Evolutionary conservation across 495 filamentous ascomycete genomes (phyloP), one percentile per base, ranked within the genome.

Genomic region (Penicillium coffeae): DNA sequence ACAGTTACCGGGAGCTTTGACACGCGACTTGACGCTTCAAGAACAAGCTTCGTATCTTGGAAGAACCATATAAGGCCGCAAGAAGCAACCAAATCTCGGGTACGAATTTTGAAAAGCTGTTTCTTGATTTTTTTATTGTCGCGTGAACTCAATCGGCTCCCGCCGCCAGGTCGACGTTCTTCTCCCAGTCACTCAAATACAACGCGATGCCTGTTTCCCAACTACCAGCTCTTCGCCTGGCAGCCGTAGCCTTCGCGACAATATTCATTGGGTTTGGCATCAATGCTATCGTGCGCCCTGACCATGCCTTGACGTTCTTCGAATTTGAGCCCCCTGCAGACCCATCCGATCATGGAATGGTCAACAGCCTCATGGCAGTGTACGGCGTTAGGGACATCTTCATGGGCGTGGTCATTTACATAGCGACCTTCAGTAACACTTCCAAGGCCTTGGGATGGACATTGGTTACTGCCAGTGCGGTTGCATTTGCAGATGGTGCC

Each of bases 381-480:
- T 80, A 80, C 56, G 77, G 76, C 6, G 66, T 65, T 3, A 64
- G 76, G 2, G 75, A 82, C 50, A 63, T 80, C 34, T 81, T 78
- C 66, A 77, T 79, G 70, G 76, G 75, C 0, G 15, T 74, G 2
- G 70, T 74, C 6, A 64, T 81, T 36, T 69, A 69, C 41, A 45
- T 63, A 0, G 62, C 69, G 6, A 50, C 63, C 0, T 68, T 58
- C 19, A 69, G 55, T 22, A 77, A 75, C 3, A 66, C 59, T 4
- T 48, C 63, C 7, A 69, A 67, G 52, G 64, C 70, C 0, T 49
- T 74, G 19, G 76, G 75, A 3, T 70, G 65, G 68, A 74, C 71
- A 13, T 38, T 79, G 38, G 51, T 78, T 37, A 64, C 68, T 25
- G 68, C 72, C 12, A 69, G 69, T 50, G 62, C 50, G 13, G 67